These are phyloP conservation scores for Ustilago bromivora DNA, from an alignment of 1,284 basidiomycete species.

Conservation along the genomic window DNA sequence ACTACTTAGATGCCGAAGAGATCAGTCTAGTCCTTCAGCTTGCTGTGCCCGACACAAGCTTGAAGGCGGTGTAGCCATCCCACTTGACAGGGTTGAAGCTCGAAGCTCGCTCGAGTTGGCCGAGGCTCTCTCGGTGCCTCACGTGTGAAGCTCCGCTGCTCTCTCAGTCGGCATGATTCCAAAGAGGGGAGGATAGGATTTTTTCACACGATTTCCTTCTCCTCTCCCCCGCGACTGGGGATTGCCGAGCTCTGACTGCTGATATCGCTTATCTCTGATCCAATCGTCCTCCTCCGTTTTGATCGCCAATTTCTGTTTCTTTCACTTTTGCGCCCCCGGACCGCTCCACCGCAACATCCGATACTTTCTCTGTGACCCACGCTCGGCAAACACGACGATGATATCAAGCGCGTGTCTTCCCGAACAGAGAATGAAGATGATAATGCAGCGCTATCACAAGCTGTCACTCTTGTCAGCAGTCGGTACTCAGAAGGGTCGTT, in stretches of 20 bases:
- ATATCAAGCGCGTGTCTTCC: neutral
- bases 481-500: neutral
- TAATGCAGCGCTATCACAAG: neutral
- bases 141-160: conserved; percentile 4
- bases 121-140: neutral
- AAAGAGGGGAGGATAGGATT: neutral
- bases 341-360: conserved; percentile 3
- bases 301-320: neutral
- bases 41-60: neutral
- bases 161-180: neutral
- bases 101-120: neutral
- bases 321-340: neutral
- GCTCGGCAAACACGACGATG: neutral
- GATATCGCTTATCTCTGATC: conserved; percentile 26
- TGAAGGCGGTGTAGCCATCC: neutral
- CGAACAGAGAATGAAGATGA: neutral
- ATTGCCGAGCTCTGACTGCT: conserved; percentile 6
- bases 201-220: conserved; percentile 8
- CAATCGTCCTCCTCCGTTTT: conserved; percentile 11
- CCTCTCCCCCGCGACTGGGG: neutral
- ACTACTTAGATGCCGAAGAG: neutral
- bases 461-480: no score
- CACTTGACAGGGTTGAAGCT: neutral
- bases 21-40: neutral
- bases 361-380: neutral